Conservation (phyloP, 345 rosid genomes). For the Aethionema arabicum region DNA sequence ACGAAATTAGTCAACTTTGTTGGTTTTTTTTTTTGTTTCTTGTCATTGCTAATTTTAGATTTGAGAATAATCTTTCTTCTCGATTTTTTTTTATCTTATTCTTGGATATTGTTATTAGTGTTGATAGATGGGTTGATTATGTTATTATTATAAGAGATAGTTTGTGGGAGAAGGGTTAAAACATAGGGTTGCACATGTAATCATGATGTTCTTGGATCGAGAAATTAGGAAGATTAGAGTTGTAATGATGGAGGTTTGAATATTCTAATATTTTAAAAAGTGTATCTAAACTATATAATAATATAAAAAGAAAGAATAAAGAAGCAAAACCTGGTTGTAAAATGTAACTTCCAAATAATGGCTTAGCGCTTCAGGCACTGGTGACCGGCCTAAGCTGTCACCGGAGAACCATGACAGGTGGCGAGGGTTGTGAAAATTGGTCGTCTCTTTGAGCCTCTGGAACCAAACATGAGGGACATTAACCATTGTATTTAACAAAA, state of each 20-base stretch:
- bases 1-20: too few species aligned
- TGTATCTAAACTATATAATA: slow-evolving; percentile 3
- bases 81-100: too few species aligned
- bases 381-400: slow-evolving; percentile 20
- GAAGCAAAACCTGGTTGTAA: slow-evolving; percentile 19
- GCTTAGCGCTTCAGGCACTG: slow-evolving; percentile 9
- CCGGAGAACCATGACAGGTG: slow-evolving; percentile 20
- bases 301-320: not conserved
- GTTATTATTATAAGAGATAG: not conserved
- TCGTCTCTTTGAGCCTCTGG: slow-evolving; percentile 7
- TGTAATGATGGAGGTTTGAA: slow-evolving; percentile 22
- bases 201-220: slow-evolving; percentile 38
- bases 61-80: too few species aligned
- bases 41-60: too few species aligned
- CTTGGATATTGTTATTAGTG: too few species aligned
- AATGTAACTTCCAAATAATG: slow-evolving; percentile 19
- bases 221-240: slow-evolving; percentile 20
- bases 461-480: slow-evolving; percentile 21
- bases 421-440: too few species aligned
- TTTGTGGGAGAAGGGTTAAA: slow-evolving; percentile 14
- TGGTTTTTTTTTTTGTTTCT: too few species aligned
- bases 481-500: slow-evolving; percentile 4
- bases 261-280: slow-evolving; percentile 11
- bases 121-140: too few species aligned
- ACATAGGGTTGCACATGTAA: slow-evolving; percentile 39